Evolutionary conservation across 768 basidiomycete species (phyloP).

Genomic region (Holtermannia corniformis): DNA sequence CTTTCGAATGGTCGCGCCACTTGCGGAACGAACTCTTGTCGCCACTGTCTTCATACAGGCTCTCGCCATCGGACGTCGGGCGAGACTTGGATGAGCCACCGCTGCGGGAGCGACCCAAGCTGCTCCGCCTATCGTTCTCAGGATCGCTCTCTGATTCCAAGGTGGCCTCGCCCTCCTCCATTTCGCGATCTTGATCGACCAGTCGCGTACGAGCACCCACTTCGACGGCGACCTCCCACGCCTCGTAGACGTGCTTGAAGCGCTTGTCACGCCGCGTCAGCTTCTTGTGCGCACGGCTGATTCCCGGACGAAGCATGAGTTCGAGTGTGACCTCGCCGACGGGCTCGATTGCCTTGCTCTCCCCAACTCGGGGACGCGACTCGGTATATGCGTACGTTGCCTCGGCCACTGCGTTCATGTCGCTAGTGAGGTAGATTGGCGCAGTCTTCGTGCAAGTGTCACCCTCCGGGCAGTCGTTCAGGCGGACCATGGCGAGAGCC

Average conservation of each 20-base stretch:
- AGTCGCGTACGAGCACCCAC: background rate
- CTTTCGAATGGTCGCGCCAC: slow-evolving; percentile 27
- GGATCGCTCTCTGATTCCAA: background rate
- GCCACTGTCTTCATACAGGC: background rate
- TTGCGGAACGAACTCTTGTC: slow-evolving; percentile 13
- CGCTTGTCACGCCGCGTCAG: slow-evolving; percentile 32
- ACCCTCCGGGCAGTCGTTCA: slow-evolving; percentile 26
- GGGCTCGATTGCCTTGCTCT: background rate
- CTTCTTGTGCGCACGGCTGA: slow-evolving; percentile 28
- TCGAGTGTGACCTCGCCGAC: slow-evolving; percentile 17
- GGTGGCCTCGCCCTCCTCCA: background rate
- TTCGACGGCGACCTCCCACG: slow-evolving; percentile 28
- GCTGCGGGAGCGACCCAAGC: background rate
- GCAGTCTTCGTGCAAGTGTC: slow-evolving; percentile 11
- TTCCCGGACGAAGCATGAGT: slow-evolving; percentile 26
- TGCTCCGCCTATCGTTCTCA: background rate
- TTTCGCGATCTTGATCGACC: background rate
- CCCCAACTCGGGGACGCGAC: background rate
- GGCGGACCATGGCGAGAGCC: slow-evolving; percentile 27
- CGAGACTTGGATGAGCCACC: background rate
- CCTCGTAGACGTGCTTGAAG: slow-evolving; percentile 35
- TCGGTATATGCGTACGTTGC: slow-evolving; percentile 2
- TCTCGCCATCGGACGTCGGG: slow-evolving; percentile 3
- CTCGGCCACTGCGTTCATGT: slow-evolving; percentile 27
- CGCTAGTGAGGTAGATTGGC: slow-evolving; percentile 25